A percentile compares a stretch with the other conserved stretches of the same genome.
Evolutionary conservation across 2,329 filamentous ascomycete species (phyloP).

Genomic region (Mycosphaerella arachidis): DNA sequence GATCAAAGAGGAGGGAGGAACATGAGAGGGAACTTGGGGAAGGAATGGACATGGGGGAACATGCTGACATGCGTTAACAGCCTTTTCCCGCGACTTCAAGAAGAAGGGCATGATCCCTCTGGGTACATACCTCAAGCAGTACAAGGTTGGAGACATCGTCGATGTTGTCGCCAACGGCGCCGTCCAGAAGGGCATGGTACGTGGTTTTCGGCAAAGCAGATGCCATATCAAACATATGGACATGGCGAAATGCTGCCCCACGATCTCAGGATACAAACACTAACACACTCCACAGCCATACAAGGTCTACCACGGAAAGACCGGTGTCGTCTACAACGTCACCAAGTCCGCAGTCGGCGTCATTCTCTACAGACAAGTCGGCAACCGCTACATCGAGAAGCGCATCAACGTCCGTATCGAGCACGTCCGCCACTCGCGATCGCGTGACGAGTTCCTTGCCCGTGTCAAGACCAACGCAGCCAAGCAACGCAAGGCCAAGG

Average conservation of each 20-base stretch:
- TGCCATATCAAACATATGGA: background rate
- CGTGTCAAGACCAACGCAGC: slow-evolving; percentile 95
- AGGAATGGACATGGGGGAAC: slow-evolving; percentile 8
- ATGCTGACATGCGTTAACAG: slow-evolving; percentile 25
- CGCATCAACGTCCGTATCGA: slow-evolving; percentile 98
- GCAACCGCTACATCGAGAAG: slow-evolving; percentile 99
- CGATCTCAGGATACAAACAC: background rate
- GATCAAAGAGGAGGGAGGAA: slow-evolving; percentile 5
- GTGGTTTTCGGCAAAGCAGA: slow-evolving; percentile 33
- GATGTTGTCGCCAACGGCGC: slow-evolving; percentile 99
- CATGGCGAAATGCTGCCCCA: background rate
- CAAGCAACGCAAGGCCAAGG: slow-evolving; percentile 89
- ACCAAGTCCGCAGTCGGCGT: slow-evolving; percentile 96
- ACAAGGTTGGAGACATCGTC: slow-evolving; percentile 98
- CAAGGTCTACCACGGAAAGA: slow-evolving; percentile 99
- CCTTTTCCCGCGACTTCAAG: slow-evolving; percentile 92
- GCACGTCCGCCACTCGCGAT: slow-evolving; percentile 92
- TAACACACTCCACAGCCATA: slow-evolving; percentile 57
- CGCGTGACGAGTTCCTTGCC: slow-evolving; percentile 91
- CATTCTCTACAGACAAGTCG: slow-evolving; percentile 99
- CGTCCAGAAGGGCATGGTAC: slow-evolving; percentile 85
- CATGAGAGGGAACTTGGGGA: slow-evolving; percentile 5
- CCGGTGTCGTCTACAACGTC: slow-evolving; percentile 69
- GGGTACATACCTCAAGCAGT: slow-evolving; percentile 90
- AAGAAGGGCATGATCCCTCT: slow-evolving; percentile 91